Conservation (phyloP, 768 basidiomycete genomes). For the Pisolithus tinctorius region DNA sequence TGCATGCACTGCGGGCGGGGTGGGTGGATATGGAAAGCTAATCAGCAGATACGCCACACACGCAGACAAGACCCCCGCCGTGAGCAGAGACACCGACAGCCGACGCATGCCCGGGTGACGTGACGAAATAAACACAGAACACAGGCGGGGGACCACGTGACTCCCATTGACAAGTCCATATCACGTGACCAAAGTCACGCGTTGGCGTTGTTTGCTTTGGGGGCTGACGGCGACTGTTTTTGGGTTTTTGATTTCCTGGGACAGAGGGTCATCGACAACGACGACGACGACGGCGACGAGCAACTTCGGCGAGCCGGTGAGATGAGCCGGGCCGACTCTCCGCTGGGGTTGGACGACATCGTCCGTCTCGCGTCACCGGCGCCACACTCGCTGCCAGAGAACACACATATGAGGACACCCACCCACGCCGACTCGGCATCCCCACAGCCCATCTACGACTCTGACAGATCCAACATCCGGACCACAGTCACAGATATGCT, state of each 20-base stretch:
- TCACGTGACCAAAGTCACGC: constrained; percentile 30
- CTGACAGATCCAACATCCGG: constrained; percentile 46
- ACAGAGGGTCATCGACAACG: constrained; percentile 9
- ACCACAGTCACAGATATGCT: constrained; percentile 40
- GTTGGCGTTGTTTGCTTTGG: constrained; percentile 28
- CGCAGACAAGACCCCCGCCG: constrained; percentile 40
- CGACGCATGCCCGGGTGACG: constrained; percentile 4
- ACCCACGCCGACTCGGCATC: constrained; percentile 18
- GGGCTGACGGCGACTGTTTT: constrained; percentile 9
- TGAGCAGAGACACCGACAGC: constrained; percentile 35
- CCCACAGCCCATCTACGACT: constrained; percentile 36
- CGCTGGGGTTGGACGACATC: constrained; percentile 49
- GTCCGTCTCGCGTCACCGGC: constrained; percentile 45
- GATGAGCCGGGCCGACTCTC: constrained; percentile 31
- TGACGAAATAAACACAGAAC: too few species aligned
- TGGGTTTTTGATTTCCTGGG: constrained; percentile 27
- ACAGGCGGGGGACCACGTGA: constrained; percentile 17
- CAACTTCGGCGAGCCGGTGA: neutral
- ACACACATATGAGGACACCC: constrained; percentile 11
- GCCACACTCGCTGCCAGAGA: constrained; percentile 17
- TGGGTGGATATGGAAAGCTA: constrained; percentile 57
- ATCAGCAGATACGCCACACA: constrained; percentile 58
- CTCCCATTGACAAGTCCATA: constrained; percentile 12
- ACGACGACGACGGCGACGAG: constrained; percentile 6
- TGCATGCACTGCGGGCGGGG: constrained; percentile 41